A percentile compares a stretch with the other conserved stretches of the same genome.
These are phyloP conservation scores for Aspergillus heteromorphus DNA, from an alignment of 495 filamentous ascomycete species.

Conservation along the genomic window DNA sequence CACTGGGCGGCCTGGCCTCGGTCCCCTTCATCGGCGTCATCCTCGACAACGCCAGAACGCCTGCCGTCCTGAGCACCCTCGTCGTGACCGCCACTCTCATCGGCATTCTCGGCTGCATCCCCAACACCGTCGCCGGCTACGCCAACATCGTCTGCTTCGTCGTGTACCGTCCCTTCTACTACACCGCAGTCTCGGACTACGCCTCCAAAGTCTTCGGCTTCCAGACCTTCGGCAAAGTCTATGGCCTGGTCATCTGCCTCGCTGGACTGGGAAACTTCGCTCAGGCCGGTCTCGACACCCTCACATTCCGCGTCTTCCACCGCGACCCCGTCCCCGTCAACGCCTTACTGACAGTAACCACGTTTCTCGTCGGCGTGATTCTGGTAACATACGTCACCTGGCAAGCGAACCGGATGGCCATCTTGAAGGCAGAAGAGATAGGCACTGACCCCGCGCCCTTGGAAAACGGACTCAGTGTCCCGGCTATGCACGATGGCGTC, in stretches of 20 bases:
- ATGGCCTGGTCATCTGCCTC: slow-evolving; percentile 88
- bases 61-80: slow-evolving; percentile 67
- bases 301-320: slow-evolving; percentile 67
- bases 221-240: slow-evolving; percentile 89
- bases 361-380: slow-evolving; percentile 51
- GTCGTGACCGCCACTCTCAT: slow-evolving; percentile 70
- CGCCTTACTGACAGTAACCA: slow-evolving; percentile 54
- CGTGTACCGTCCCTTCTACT: slow-evolving; percentile 50
- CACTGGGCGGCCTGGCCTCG: slow-evolving; percentile 74
- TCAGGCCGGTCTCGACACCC: slow-evolving; percentile 74
- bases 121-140: slow-evolving; percentile 64
- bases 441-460: not conserved
- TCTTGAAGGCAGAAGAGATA: not conserved
- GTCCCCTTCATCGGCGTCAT: slow-evolving; percentile 85
- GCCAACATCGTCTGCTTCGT: slow-evolving; percentile 75
- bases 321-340: slow-evolving; percentile 79
- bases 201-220: slow-evolving; percentile 95
- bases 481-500: slow-evolving; percentile 4
- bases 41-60: slow-evolving; percentile 71
- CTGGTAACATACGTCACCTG: slow-evolving; percentile 57
- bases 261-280: slow-evolving; percentile 83
- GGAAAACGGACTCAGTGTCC: slow-evolving; percentile 1
- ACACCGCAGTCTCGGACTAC: slow-evolving; percentile 65
- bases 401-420: slow-evolving; percentile 17
- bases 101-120: slow-evolving; percentile 73